These are phyloP conservation scores for Yueomyces sp. DNA, from an alignment of 805 yeast species.

Conservation along the genomic window DNA sequence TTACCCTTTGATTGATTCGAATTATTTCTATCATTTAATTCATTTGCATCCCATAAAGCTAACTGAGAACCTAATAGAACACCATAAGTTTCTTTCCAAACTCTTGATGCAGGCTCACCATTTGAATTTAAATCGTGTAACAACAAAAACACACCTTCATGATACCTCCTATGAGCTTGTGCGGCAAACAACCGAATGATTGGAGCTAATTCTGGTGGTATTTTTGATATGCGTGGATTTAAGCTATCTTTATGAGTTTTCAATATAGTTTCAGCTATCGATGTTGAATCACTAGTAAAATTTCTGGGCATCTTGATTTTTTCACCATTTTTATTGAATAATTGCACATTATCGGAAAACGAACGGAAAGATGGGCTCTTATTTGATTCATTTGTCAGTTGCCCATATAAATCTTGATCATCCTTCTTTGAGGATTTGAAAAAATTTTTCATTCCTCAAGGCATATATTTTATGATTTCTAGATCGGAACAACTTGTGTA, in stretches of 20 bases:
- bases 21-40: slow-evolving; percentile 33
- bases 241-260: background rate
- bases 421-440: no score
- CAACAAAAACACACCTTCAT: slow-evolving; percentile 65
- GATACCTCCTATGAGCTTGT: slow-evolving; percentile 61
- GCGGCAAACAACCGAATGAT: slow-evolving; percentile 63
- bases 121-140: slow-evolving; percentile 66
- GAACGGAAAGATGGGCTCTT: no score
- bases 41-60: slow-evolving; percentile 82
- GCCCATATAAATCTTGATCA: no score
- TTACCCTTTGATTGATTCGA: slow-evolving; percentile 17
- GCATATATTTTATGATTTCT: no score
- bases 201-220: slow-evolving; percentile 38
- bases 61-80: slow-evolving; percentile 81
- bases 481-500: no score
- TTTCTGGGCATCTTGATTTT: background rate
- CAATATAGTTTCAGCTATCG: background rate
- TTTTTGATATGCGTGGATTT: background rate
- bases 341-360: no score
- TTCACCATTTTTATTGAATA: no score
- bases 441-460: no score
- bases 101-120: slow-evolving; percentile 72
- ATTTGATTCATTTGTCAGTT: no score
- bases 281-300: background rate
- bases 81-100: slow-evolving; percentile 90